Base-by-base conservation (phyloP, 75 land plant species). In the Ceratopteris richardii region DNA sequence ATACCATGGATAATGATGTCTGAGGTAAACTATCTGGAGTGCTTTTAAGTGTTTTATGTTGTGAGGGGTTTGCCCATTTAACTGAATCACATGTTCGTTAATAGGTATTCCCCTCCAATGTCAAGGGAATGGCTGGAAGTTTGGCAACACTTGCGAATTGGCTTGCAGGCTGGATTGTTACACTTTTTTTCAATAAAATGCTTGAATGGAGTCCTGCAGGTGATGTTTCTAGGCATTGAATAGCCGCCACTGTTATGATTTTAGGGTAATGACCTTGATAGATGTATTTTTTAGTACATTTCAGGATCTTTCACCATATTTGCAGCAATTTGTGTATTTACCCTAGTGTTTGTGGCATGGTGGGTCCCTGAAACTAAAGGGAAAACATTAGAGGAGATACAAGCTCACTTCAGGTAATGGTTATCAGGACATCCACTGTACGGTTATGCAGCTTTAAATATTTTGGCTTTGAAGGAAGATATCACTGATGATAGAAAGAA, bases 1-100 rank as follows among this genome's bases (percentile, higher is more conserved):
- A 79, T 91, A 72, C 97, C 97, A 31, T 91, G 97, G 97, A 26
- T 91, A 56, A 84, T 91, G 36, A 91, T 91, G 97, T 91, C 93
- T 30, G 97, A 91, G 97, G 97, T 87, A 81, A 51, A 33, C 37
- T 33, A 9, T 4, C 9, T 33, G 7, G 3, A 33, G 37, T 3
- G 9, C 37, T 33, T 33, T 33, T 9, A 33, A 33, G 9, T 18
- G 20, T 31, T 30, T 20, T 29, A 14, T 33, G 14, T 18, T 31
- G 28, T 2, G 29, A 1, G 13, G 24, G 21, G 24, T 24, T 39
- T n/a, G n/a, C n/a, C n/a, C n/a, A n/a, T n/a, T n/a, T n/a, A n/a
- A n/a, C n/a, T n/a, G n/a, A n/a, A 27, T 9, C 42, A n/a, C n/a
- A n/a, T n/a, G n/a, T n/a, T n/a, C n/a, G n/a, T n/a, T n/a, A 37